Base-by-base conservation (phyloP, 176 grass and related monocot genomes). In the Saccharum spontaneum region DNA sequence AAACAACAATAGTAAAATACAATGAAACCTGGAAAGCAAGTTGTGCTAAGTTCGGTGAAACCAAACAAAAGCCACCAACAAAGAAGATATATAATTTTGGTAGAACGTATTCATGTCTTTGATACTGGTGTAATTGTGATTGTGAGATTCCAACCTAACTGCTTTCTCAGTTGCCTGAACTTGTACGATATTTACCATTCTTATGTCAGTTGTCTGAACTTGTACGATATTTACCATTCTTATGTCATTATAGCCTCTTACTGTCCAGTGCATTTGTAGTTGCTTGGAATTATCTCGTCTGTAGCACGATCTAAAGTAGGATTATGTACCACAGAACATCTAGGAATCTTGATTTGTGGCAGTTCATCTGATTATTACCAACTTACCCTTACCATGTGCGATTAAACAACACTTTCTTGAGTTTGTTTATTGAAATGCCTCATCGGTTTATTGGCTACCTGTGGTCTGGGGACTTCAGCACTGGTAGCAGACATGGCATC, bases 81-180 rank as follows among this genome's bases (percentile, higher is more conserved):
- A 23, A 44, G n/a, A 45, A 6, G 39, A 71, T 23, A 72, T 72
- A 73, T 73, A 30, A 16, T 46, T 48, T 24, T 73, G 6, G 41
- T 73, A 73, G 4, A 49, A 46, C 6, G 12, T 46, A 30, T 46
- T 28, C 44, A 7, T 72, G 2, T 72, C 22, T 70, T 44, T 28
- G 10, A 11, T 73, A 28, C 70, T 46, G 22, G n/a, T 41, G 24
- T 26, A 72, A 16, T 73, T 73, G 12, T 73, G n/a, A 48, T 5
- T 73, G 41, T 70, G 67, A 40, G 36, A 70, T 12, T 10, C 67
- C 67, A 69, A 69, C 67, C 36, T 40, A 69, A 69, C 67, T 69
- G 36, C 68, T n/a, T 70, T 23, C 28, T 17, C 59, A 62, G 17
- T 54, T 67, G 3, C 31, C 67, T 69, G 34, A 69, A 22, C n/a